Base-by-base conservation (phyloP, 176 grass and related monocot genomes). In the Oryza nivara region DNA sequence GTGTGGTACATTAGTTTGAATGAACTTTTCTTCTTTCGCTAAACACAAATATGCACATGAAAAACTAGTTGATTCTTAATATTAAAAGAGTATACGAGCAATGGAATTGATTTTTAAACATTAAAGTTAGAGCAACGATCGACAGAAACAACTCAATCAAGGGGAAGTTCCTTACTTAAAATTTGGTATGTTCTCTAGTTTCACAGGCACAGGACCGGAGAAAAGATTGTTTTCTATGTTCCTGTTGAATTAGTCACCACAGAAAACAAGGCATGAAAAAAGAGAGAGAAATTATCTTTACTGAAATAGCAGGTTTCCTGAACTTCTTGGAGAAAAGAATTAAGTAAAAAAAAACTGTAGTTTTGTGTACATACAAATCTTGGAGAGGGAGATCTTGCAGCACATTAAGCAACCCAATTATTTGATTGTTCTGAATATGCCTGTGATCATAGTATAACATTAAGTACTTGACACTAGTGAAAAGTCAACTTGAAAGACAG, bases 211-310 rank as follows among this genome's bases (percentile, higher is more conserved):
- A 2, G 97, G 97, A 16, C 97, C 97, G 51, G 97, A 99, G 92
- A 99, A 99, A 65, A 95, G 89, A 91, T 99, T 99, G 65, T 94
- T 96, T 78, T 94, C 86, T 92, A 99, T 89, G 63, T 99, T 88
- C 93, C 97, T 99, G 87, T 72, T 68, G 80, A 86, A 75, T 80
- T 78, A 76, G 43, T 83, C 80, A 44, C 15, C n/a, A 32, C 48
- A 77, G 38, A 51, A 58, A 68, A 32, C 1, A 51, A 66, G 46
- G 22, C 52, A 40, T 87, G 23, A 65, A 26, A 16, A 81, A 54
- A 13, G 66, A 14, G 19, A 20, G 22, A 44, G 14, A 76, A 44
- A 76, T 69, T 44, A 25, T 22, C 75, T 68, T 84, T 67, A 41
- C 25, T 79, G 38, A 74, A 82, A 65, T 64, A 52, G 17, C 17